phyloP scores from a whole-genome alignment of 768 basidiomycete genomes.

The Amanita pseudoporphyria region DNA sequence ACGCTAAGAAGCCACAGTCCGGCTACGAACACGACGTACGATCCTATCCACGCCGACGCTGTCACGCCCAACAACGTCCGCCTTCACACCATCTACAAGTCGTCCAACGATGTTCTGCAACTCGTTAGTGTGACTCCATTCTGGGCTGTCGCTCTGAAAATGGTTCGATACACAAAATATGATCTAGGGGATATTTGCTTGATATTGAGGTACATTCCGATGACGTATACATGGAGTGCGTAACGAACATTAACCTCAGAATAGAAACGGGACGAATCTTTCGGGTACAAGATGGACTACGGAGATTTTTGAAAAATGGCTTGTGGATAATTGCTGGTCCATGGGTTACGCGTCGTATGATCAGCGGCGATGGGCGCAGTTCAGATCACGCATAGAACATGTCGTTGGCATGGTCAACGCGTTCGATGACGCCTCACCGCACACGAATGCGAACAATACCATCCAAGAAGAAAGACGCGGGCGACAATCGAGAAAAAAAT shows the following conservation, averaged over 20 bases:
- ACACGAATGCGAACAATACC: no score
- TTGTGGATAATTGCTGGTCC: conserved; percentile 46
- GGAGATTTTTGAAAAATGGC: conserved; percentile 45
- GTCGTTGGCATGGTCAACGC: conserved; percentile 32
- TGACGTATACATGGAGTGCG: neutral
- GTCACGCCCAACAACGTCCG: conserved; percentile 39
- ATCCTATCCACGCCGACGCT: conserved; percentile 52
- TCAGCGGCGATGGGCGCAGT: conserved; percentile 30
- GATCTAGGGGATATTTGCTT: conserved; percentile 60
- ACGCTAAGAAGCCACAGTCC: neutral
- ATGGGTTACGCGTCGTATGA: conserved; percentile 52
- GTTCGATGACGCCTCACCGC: neutral
- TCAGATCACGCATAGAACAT: conserved; percentile 42
- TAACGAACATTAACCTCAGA: neutral
- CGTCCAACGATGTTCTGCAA: conserved; percentile 38
- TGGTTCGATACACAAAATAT: conserved; percentile 54
- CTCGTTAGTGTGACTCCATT: conserved; percentile 58
- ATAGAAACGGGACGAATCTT: conserved; percentile 42
- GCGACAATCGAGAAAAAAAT: neutral
- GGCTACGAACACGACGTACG: conserved; percentile 23
- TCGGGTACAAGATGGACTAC: conserved; percentile 48
- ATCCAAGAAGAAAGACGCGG: neutral
- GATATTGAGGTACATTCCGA: conserved; percentile 41
- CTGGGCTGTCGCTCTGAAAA: conserved; percentile 66
- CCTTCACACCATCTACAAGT: conserved; percentile 48